A percentile compares a stretch with the other conserved stretches of the same genome.
Conservation (phyloP, 495 filamentous ascomycete species). For the Penicillium riverlandense region DNA sequence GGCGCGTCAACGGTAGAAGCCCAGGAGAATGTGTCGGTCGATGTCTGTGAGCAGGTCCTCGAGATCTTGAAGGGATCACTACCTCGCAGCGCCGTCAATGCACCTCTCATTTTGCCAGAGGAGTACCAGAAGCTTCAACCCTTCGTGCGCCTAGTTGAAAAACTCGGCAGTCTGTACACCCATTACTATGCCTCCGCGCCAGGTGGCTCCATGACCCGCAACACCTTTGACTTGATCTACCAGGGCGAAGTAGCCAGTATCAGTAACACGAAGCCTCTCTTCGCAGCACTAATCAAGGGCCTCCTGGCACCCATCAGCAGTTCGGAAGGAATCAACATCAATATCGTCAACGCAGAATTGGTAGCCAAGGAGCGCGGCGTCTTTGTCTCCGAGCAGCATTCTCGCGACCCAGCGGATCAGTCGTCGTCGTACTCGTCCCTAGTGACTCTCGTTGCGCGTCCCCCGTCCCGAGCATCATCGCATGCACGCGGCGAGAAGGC, state of each 20-base stretch:
- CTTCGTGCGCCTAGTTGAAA: conserved; percentile 60
- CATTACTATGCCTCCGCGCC: conserved; percentile 51
- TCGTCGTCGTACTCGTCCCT: conserved; percentile 50
- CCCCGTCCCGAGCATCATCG: conserved; percentile 19
- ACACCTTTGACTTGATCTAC: conserved; percentile 62
- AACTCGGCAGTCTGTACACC: conserved; percentile 63
- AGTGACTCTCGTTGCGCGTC: conserved; percentile 49
- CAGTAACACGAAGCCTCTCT: conserved; percentile 60
- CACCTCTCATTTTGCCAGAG: conserved; percentile 64
- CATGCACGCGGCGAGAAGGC: conserved; percentile 1
- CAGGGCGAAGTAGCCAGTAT: conserved; percentile 56
- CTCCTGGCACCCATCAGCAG: conserved; percentile 52
- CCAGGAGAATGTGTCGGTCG: conserved; percentile 67
- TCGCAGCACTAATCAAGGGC: conserved; percentile 63
- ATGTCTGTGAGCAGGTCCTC: conserved; percentile 68
- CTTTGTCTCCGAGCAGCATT: conserved; percentile 57
- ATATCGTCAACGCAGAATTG: conserved; percentile 66
- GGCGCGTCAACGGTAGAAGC: conserved; percentile 70
- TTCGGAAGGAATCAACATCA: conserved; percentile 54
- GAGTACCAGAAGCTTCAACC: conserved; percentile 64
- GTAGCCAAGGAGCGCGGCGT: conserved; percentile 64
- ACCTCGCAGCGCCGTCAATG: conserved; percentile 65
- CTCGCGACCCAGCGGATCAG: conserved; percentile 39
- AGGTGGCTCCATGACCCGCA: conserved; percentile 28
- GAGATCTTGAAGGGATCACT: conserved; percentile 57